phyloP scores from a whole-genome alignment of 495 filamentous ascomycete genomes.

The Niebla homalea region DNA sequence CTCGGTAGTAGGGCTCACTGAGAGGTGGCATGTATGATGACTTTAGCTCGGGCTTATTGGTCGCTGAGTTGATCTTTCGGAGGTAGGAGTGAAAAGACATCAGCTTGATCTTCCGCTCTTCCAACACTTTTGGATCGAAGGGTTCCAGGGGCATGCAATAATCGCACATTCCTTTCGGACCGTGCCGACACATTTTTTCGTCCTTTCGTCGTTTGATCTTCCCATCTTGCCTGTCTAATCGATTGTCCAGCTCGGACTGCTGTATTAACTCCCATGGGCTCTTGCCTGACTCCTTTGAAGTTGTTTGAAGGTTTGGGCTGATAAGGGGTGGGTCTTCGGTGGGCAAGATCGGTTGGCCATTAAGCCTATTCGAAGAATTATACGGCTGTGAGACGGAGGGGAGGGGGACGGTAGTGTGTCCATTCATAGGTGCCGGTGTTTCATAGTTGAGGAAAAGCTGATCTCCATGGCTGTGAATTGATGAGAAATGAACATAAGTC shows the following conservation, averaged over 20 bases:
- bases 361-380: slow-evolving; percentile 49
- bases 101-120: slow-evolving; percentile 96
- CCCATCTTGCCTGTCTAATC: slow-evolving; percentile 77
- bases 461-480: slow-evolving; percentile 61
- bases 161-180: slow-evolving; percentile 96
- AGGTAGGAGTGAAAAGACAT: slow-evolving; percentile 91
- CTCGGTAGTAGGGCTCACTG: slow-evolving; percentile 84
- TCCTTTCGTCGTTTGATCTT: slow-evolving; percentile 75
- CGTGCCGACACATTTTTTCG: slow-evolving; percentile 85
- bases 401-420: slow-evolving; percentile 26
- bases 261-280: slow-evolving; percentile 88
- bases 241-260: slow-evolving; percentile 76
- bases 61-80: slow-evolving; percentile 85
- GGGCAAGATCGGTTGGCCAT: slow-evolving; percentile 62
- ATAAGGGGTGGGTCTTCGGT: slow-evolving; percentile 49
- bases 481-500: slow-evolving; percentile 9
- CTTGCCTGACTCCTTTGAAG: slow-evolving; percentile 50
- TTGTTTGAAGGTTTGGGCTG: slow-evolving; percentile 40
- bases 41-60: slow-evolving; percentile 85
- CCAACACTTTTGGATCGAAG: slow-evolving; percentile 73
- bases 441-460: slow-evolving; percentile 75
- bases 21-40: slow-evolving; percentile 93
- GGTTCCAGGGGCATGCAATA: slow-evolving; percentile 98
- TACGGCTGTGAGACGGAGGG: slow-evolving; percentile 18
- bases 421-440: slow-evolving; percentile 38